Evolutionary conservation across 176 grass and related monocot genomes (phyloP).

Genomic region (Alopecurus myosuroides): DNA sequence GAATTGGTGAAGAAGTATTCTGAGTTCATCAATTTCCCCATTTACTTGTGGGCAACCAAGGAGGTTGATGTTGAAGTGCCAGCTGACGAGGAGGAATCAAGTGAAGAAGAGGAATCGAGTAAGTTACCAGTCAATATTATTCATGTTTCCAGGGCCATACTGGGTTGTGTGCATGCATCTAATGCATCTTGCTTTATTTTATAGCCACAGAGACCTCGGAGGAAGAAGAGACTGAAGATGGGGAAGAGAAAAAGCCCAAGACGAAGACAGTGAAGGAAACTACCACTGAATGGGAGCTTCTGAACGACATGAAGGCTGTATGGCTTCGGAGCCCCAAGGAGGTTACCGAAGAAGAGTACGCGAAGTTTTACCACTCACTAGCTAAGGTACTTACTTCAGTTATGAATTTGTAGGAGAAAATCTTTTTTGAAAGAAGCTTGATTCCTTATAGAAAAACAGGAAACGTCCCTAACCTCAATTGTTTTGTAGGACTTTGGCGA

Average conservation of each 20-base stretch:
- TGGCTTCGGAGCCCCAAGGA: constrained; percentile 96
- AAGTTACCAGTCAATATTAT: background rate
- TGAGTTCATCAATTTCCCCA: constrained; percentile 98
- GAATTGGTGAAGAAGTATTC: constrained; percentile 97
- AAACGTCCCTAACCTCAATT: background rate
- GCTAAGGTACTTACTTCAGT: constrained; percentile 49
- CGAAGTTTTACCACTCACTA: constrained; percentile 93
- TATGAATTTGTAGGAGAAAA: background rate
- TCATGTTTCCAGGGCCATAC: background rate
- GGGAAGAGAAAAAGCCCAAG: constrained; percentile 83
- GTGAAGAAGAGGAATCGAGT: constrained; percentile 74
- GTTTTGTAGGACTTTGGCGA: constrained; percentile 70
- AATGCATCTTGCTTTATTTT: constrained; percentile 5
- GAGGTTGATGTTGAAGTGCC: constrained; percentile 96
- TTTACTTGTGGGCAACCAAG: constrained; percentile 96
- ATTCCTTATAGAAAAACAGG: background rate
- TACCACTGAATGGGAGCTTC: constrained; percentile 75
- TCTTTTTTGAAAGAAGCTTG: background rate
- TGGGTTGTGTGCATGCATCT: background rate
- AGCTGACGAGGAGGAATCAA: constrained; percentile 81
- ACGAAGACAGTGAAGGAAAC: constrained; percentile 93
- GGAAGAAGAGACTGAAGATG: constrained; percentile 75
- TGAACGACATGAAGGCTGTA: constrained; percentile 97
- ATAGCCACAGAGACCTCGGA: constrained; percentile 55
- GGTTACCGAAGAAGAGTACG: constrained; percentile 91